Conservation (phyloP, 225 moss, liverwort and hornwort species). For the Thuidium tamariscinum region DNA sequence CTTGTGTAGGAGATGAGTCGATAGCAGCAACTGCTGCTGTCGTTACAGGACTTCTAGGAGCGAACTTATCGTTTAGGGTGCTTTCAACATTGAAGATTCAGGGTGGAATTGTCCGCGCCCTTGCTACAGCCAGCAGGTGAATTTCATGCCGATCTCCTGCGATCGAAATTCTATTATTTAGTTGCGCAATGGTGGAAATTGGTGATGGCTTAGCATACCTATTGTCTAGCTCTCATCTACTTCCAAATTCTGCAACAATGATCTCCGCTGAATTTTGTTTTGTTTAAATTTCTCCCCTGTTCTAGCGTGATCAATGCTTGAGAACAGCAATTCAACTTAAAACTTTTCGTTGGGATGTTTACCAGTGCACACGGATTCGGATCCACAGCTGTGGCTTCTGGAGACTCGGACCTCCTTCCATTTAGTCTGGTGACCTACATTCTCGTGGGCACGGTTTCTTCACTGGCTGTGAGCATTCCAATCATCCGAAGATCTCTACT, state of each 20-base stretch:
- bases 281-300: background rate
- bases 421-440: conserved; percentile 42
- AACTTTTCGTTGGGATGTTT: background rate
- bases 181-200: background rate
- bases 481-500: conserved; percentile 24
- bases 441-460: conserved; percentile 33
- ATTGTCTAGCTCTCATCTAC: background rate
- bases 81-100: conserved; percentile 34
- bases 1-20: conserved; percentile 32
- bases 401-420: conserved; percentile 40
- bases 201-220: background rate
- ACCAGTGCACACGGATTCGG: conserved; percentile 49
- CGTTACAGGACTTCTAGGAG: conserved; percentile 40
- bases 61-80: conserved; percentile 29
- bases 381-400: conserved; percentile 39
- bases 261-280: background rate
- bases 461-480: conserved; percentile 38
- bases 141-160: background rate
- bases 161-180: background rate
- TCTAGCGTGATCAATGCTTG: background rate
- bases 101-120: conserved; percentile 24
- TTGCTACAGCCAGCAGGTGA: conserved; percentile 46
- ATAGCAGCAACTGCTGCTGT: conserved; percentile 41
- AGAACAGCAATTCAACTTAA: background rate
- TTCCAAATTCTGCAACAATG: background rate